Conservation (phyloP, 2,329 filamentous ascomycete species). For the Nannizziopsis barbatae region DNA sequence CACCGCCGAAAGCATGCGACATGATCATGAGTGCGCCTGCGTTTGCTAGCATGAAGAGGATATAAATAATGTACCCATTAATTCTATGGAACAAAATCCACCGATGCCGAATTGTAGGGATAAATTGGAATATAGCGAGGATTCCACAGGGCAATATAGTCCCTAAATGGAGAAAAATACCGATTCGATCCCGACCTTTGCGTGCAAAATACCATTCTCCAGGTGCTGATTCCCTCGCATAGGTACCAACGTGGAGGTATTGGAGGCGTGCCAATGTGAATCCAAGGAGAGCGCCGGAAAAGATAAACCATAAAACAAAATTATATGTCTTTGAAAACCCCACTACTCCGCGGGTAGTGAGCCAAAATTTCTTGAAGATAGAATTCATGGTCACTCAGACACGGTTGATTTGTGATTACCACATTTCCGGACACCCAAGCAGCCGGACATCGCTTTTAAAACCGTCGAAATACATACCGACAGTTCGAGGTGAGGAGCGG, state of each 20-base stretch:
- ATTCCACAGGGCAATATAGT: conserved; percentile 25
- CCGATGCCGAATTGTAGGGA: conserved; percentile 37
- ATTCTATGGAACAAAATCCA: conserved; percentile 47
- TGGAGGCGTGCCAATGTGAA: conserved; percentile 41
- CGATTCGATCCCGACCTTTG: conserved; percentile 27
- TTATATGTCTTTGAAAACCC: conserved; percentile 7
- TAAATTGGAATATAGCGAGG: conserved; percentile 34
- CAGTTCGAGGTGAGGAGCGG: background rate
- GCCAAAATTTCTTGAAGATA: background rate
- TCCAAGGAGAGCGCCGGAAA: conserved; percentile 37
- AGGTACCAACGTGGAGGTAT: conserved; percentile 39
- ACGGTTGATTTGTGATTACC: too few species aligned
- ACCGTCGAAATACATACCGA: too few species aligned
- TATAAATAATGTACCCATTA: conserved; percentile 46
- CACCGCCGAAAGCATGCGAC: conserved; percentile 44
- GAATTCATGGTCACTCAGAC: background rate
- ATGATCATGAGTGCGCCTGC: conserved; percentile 45
- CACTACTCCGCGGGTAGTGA: background rate
- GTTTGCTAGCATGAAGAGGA: conserved; percentile 39
- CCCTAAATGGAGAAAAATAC: conserved; percentile 36
- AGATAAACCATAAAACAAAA: conserved; percentile 27
- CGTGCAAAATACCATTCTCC: conserved; percentile 35
- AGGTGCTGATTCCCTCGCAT: conserved; percentile 22
- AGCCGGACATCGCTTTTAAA: background rate
- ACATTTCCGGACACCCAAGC: too few species aligned